phyloP scores from a whole-genome alignment of 441 rosid genomes.

The Aquilaria agallochum region DNA sequence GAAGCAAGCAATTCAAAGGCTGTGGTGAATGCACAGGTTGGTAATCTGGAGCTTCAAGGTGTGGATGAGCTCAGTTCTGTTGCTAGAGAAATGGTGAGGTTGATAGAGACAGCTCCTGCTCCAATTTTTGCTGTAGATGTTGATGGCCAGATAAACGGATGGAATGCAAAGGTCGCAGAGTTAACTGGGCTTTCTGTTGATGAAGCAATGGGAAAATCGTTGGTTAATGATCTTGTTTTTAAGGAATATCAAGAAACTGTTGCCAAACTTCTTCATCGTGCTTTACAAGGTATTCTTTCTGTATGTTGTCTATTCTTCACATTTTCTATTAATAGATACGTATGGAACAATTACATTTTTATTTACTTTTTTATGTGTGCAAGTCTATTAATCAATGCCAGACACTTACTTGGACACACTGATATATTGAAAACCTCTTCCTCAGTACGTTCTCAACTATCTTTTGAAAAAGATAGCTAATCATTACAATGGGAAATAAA shows the following conservation, averaged over 20 bases:
- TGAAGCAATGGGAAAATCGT: slow-evolving; percentile 95
- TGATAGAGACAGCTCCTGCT: slow-evolving; percentile 94
- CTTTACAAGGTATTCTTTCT: slow-evolving; percentile 65
- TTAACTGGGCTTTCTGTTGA: slow-evolving; percentile 85
- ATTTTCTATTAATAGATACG: neutral
- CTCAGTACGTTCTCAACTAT: too few relatives aligned
- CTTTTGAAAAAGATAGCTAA: too few relatives aligned
- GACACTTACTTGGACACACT: neutral
- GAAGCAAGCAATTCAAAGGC: slow-evolving; percentile 70
- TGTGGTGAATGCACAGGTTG: slow-evolving; percentile 38
- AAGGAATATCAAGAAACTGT: slow-evolving; percentile 75
- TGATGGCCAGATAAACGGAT: slow-evolving; percentile 79
- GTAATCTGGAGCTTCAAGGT: slow-evolving; percentile 64
- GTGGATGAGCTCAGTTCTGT: slow-evolving; percentile 87
- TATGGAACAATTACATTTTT: too few relatives aligned
- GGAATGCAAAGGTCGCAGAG: slow-evolving; percentile 93
- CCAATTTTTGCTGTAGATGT: slow-evolving; percentile 90
- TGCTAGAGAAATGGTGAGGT: slow-evolving; percentile 98
- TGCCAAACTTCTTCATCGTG: slow-evolving; percentile 61
- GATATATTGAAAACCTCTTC: too few relatives aligned
- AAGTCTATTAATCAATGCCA: neutral
- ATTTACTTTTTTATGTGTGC: neutral
- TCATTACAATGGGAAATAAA: too few relatives aligned
- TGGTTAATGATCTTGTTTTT: slow-evolving; percentile 71
- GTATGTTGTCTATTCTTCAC: neutral